A percentile compares a stretch with the other conserved stretches of the same genome.
Evolutionary conservation across 257 asterid species (phyloP).

Genomic region (Galeopsis tetrahit): DNA sequence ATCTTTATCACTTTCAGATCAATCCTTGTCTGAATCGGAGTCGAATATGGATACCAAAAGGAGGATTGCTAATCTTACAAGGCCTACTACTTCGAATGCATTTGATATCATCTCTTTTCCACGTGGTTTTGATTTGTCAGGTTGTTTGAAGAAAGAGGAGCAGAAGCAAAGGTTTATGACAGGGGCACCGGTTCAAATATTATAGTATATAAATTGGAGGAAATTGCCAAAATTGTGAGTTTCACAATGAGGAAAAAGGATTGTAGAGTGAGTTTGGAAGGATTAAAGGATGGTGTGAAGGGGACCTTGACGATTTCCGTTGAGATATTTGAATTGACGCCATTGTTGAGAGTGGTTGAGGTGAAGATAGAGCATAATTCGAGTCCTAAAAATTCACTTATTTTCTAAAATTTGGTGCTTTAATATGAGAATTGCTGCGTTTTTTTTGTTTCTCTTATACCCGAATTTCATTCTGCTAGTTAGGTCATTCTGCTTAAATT

Average conservation of each 20-base stretch:
- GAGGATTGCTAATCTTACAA: constrained; percentile 52
- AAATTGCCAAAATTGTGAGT: too few relatives aligned
- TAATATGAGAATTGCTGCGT: constrained; percentile 29
- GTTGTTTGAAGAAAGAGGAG: constrained; percentile 90
- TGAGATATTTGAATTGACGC: too few relatives aligned
- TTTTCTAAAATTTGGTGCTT: constrained; percentile 27
- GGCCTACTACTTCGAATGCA: constrained; percentile 92
- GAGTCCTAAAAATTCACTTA: constrained; percentile 39
- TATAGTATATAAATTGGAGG: too few relatives aligned
- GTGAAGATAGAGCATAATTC: constrained; percentile 66
- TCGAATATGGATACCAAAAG: constrained; percentile 60
- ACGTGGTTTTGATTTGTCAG: constrained; percentile 84
- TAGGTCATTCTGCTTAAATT: too few relatives aligned
- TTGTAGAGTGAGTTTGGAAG: too few relatives aligned
- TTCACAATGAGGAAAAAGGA: too few relatives aligned
- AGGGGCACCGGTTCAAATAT: constrained; percentile 78
- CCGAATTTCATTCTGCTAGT: constrained; percentile 27
- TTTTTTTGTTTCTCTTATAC: constrained; percentile 19
- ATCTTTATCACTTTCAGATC: constrained; percentile 48
- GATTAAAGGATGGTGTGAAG: too few relatives aligned
- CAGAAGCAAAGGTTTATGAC: constrained; percentile 70
- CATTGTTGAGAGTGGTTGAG: too few relatives aligned
- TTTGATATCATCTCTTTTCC: constrained; percentile 92
- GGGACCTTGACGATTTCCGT: too few relatives aligned
- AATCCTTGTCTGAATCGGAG: constrained; percentile 69